Evolutionary conservation across 2,329 filamentous ascomycete genomes (phyloP).

Genomic region (Hawksworthiomyces lignivorus): DNA sequence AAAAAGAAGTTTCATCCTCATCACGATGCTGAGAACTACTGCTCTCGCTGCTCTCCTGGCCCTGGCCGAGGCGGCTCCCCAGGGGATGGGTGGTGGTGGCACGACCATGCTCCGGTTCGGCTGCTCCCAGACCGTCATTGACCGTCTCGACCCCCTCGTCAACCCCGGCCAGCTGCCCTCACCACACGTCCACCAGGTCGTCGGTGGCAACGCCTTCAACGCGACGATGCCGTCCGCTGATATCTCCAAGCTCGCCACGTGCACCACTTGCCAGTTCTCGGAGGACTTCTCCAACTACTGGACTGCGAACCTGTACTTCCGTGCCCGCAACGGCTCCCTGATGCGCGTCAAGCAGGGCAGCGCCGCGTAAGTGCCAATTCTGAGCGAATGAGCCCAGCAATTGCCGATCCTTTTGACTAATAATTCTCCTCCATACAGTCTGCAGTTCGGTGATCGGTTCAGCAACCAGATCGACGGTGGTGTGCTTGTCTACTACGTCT

Average conservation of each 20-base stretch:
- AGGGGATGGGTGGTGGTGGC: constrained; percentile 9
- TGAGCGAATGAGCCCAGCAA: background rate
- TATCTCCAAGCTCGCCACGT: constrained; percentile 7
- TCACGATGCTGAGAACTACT: constrained; percentile 3
- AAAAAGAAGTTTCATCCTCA: too few relatives aligned
- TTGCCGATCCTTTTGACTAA: background rate
- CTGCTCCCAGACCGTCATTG: constrained; percentile 12
- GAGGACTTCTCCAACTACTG: constrained; percentile 14
- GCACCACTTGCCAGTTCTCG: constrained; percentile 12
- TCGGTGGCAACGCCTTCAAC: constrained; percentile 15
- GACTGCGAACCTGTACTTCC: constrained; percentile 16
- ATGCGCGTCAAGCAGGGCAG: constrained; percentile 37
- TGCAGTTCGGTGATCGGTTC: constrained; percentile 33
- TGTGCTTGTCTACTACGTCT: constrained; percentile 39
- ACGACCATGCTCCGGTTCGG: constrained; percentile 15
- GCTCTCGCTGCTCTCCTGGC: constrained; percentile 5
- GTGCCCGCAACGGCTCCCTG: constrained; percentile 27
- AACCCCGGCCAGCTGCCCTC: constrained; percentile 14
- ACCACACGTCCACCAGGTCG: constrained; percentile 14
- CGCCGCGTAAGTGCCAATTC: constrained; percentile 44
- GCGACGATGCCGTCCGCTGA: constrained; percentile 8
- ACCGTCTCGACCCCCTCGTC: constrained; percentile 15
- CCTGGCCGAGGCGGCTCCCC: constrained; percentile 6
- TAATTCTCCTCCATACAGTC: constrained; percentile 14
- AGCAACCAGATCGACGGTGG: constrained; percentile 34